phyloP scores from a whole-genome alignment of 352 stramenopile species.

The Globisporangium radiosum region DNA sequence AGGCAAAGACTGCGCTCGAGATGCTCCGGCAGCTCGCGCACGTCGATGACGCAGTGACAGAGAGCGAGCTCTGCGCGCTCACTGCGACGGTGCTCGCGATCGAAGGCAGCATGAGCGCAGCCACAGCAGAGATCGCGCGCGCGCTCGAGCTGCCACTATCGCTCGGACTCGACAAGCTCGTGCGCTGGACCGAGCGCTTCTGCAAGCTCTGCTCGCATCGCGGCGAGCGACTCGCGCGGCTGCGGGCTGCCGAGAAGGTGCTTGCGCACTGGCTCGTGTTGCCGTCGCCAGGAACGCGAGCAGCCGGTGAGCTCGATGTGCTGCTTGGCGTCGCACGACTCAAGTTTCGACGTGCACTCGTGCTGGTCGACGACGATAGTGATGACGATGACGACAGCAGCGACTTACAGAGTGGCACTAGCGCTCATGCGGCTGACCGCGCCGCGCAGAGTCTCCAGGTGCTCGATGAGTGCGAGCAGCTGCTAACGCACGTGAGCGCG shows the following conservation, averaged over 20 bases:
- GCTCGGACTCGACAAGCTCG: constrained; percentile 22
- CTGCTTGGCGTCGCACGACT: constrained; percentile 25
- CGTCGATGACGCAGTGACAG: not conserved
- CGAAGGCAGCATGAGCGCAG: constrained; percentile 22
- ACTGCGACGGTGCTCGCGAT: constrained; percentile 27
- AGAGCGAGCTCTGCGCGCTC: constrained; percentile 9
- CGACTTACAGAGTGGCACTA: no score
- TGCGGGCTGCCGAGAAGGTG: constrained; percentile 19
- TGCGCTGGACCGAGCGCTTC: constrained; percentile 25
- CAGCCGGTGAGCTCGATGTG: constrained; percentile 13
- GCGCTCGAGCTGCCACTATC: constrained; percentile 13
- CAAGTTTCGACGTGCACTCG: constrained; percentile 23
- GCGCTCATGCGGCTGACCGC: not conserved
- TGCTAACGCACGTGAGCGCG: constrained; percentile 8
- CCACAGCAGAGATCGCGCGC: constrained; percentile 14
- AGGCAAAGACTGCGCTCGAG: constrained; percentile 49
- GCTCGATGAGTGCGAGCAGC: constrained; percentile 13
- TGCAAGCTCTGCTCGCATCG: constrained; percentile 16
- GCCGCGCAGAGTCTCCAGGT: not conserved
- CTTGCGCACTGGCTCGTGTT: constrained; percentile 13
- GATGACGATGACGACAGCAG: no score
- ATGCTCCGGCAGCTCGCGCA: constrained; percentile 20
- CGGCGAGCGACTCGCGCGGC: constrained; percentile 4
- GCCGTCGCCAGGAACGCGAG: not conserved
- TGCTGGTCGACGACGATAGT: constrained; percentile 14